Base-by-base conservation (phyloP, 2,329 filamentous ascomycete genomes). In the Cercospora sojina region DNA sequence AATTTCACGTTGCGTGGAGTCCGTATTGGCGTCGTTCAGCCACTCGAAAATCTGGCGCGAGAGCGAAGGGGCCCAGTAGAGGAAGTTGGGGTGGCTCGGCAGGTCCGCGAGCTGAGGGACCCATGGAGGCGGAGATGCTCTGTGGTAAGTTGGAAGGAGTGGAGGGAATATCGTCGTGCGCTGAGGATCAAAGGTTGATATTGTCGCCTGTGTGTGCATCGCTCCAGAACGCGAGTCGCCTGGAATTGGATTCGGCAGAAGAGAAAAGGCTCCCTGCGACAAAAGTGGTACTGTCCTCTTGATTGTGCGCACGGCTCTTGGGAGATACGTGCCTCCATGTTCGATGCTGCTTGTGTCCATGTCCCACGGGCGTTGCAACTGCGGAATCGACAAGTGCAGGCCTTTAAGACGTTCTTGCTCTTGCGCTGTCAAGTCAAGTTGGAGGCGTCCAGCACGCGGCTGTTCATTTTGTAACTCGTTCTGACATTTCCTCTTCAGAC, bases 71-170 rank as follows among this genome's bases (percentile, higher is more conserved):
- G 13, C 8, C 59, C 59, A 61, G 25, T 61, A 41, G 35, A 51
- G 38, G 27, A 29, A 31, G 8, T 31, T n/a, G n/a, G 43, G 16
- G 16, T 23, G 16, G 12, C 8, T 27, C 3, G 27, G 20, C 41
- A 29, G 25, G n/a, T 16, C 25, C n/a, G 38, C 59, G 10, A 27
- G 43, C 10, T 27, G 51, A 9, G 51, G n/a, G n/a, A 10, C 16
- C 16, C n/a, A 18, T 49, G 59, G 59, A 20, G 59, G 59, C 12
- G 59, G 41, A 47, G 59, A 61, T 8, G 59, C 59, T 49, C 29
- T 61, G 59, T 51, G 35, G 43, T 61, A 61, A 16, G 38, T 41
- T 23, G 59, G 59, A n/a, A 61, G 59, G 23, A 61, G 59, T 23
- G 59, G 59, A 16, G 41, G 59, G 25, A 61, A 51, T 8, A 61